Evolutionary conservation across 2,329 filamentous ascomycete genomes (phyloP), one percentile per base, ranked within the genome.

Genomic region (Beauveria brongniartii): DNA sequence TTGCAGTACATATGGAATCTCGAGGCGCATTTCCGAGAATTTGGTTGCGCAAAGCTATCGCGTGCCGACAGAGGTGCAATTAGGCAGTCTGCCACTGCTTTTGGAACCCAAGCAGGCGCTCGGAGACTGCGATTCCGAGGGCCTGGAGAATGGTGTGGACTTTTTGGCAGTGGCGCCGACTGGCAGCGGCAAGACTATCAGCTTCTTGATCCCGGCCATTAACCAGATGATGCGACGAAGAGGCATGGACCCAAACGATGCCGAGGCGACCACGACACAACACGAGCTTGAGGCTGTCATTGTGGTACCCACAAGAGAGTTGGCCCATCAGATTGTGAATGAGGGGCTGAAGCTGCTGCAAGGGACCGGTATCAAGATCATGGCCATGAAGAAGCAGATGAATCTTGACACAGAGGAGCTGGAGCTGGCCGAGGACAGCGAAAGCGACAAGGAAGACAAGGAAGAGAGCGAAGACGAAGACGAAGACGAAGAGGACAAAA

Each of bases 121-220:
- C 34, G 69, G 70, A 14, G 71, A 70, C 4, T 73, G 71, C 43
- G 59, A 53, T 20, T 41, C n/a, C 28, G 69, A 69, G 24, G 72
- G 74, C 22, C 62, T 77, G 22, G 69, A 70, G 3, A 62, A 65
- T 16, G 72, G 72, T 9, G 78, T 93, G 5, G 88, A 99, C 76
- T 84, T 99, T 44, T 74, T 99, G 64, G 90, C 91, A 0, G 86
- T 97, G 48, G 94, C 94, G 3, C 94, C 94, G 1, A 99, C 94
- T 0, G 94, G 94, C 26, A 97, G 93, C 72, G 94, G 94, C 50
- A 99, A 99, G 79, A 99, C 94, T 0, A 78, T 99, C 64, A 91
- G 92, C 20, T 99, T 97, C 69, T 75, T 97, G 68, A 89, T 99
- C 47, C 92, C 93, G 0, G 82, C 92, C 3, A 86, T 99, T 67